phyloP scores from a whole-genome alignment of 2,329 filamentous ascomycete genomes.

The Zymoseptoria passerinii region DNA sequence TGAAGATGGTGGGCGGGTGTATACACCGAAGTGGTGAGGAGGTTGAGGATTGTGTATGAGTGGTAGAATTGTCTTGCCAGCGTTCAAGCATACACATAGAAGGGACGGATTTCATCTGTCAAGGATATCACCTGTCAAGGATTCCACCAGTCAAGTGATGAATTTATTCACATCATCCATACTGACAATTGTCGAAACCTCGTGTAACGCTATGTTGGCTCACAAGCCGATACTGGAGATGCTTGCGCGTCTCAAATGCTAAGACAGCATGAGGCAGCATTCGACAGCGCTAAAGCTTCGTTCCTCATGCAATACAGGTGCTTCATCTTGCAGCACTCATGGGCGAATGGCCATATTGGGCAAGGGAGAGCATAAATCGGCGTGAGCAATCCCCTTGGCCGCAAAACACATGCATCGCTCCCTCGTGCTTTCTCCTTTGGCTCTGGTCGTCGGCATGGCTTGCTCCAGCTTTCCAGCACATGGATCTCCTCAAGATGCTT shows the following conservation, averaged over 20 bases:
- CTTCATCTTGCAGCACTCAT: neutral
- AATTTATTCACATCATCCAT: neutral
- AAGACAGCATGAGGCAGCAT: neutral
- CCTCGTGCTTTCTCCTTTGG: neutral
- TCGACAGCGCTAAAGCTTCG: neutral
- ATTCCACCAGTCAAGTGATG: neutral
- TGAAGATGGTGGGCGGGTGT: slow-evolving; percentile 18
- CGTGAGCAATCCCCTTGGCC: no score
- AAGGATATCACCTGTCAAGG: no score
- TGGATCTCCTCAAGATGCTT: neutral
- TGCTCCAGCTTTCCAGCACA: neutral
- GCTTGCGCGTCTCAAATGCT: neutral
- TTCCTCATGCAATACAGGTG: neutral
- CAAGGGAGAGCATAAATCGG: no score
- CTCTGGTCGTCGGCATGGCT: neutral
- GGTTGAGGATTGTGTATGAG: neutral
- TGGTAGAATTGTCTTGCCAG: neutral
- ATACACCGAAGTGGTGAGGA: slow-evolving; percentile 9
- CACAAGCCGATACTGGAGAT: neutral
- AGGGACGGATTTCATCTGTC: neutral
- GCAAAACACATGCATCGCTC: neutral
- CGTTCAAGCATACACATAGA: neutral
- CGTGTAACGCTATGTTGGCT: neutral
- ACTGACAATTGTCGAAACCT: neutral
- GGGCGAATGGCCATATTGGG: neutral